Evolutionary conservation across 2,329 filamentous ascomycete species (phyloP), one percentile per base, ranked within the genome.

Genomic region (Venturia pyrina): DNA sequence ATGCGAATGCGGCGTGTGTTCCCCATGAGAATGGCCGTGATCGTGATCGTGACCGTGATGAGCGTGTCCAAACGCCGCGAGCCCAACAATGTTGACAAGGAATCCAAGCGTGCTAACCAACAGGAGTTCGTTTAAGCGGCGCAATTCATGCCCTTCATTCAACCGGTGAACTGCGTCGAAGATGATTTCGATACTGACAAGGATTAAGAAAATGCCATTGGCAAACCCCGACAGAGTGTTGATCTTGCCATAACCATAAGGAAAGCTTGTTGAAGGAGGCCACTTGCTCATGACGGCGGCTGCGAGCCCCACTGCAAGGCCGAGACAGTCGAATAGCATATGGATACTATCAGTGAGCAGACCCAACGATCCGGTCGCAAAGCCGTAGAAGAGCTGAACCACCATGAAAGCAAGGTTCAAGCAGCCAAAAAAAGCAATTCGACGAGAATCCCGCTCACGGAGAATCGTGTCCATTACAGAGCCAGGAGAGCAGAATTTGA

Each of bases 251-350:
- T 96, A 95, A 0, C 95, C 95, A 73, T 97, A 98, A 0, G 95
- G 95, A 71, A 96, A 98, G 24, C 88, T 83, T 67, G 89, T 83
- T 74, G 89, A 96, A 0, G 92, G 89, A 1, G 93, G 92, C 93
- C 95, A 97, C 77, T 98, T 98, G 77, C 91, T 95, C 81, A 96
- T 91, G 6, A 99, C 92, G 1, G 93, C 89, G 37, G 95, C 95
- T 71, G 93, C 89, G 11, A 99, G 81, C 13, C 95, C 95, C 44
- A 99, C 92, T 1, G 90, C 86, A 37, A 99, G 83, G 24, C 93
- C 95, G 44, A 97, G 87, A 70, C 95, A 99, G 77, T 99, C 95
- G 72, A 99, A 98, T 73, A 99, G 93, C 95, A 99, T 99, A 78
- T 99, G 95, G 69, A 99, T 95, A 72, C 93, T 98, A 77, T 99